Conservation (phyloP, 2,329 filamentous ascomycete genomes). For the Myriangium duriaei region DNA sequence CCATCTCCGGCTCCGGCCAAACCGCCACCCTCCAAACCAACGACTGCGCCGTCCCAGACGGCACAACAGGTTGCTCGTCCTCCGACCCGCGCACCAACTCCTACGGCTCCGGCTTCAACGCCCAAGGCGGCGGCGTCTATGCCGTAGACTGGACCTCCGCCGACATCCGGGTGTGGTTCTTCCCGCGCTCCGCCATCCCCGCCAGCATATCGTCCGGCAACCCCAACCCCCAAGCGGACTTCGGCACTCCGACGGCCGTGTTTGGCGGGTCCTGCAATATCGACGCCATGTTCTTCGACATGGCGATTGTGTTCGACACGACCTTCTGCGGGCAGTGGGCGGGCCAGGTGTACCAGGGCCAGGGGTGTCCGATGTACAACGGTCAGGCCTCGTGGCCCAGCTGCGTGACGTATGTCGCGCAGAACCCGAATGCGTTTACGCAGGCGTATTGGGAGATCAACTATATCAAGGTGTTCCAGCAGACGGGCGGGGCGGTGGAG, state of each 20-base stretch:
- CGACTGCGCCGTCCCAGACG: slow-evolving; percentile 39
- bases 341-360: slow-evolving; percentile 10
- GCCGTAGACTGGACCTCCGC: slow-evolving; percentile 53
- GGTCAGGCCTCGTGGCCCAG: slow-evolving; percentile 7
- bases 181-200: slow-evolving; percentile 53
- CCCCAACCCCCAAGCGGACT: slow-evolving; percentile 43
- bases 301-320: slow-evolving; percentile 52
- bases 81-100: slow-evolving; percentile 12
- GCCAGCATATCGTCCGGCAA: slow-evolving; percentile 38
- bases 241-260: slow-evolving; percentile 49
- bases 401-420: slow-evolving; percentile 14
- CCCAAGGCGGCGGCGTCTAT: slow-evolving; percentile 31
- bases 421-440: slow-evolving; percentile 14
- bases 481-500: background rate
- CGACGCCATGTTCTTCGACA: slow-evolving; percentile 22
- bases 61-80: slow-evolving; percentile 25
- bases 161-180: slow-evolving; percentile 71
- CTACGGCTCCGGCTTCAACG: slow-evolving; percentile 39
- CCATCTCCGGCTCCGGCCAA: slow-evolving; percentile 22
- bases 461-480: slow-evolving; percentile 15
- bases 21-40: slow-evolving; percentile 36
- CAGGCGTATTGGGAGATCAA: slow-evolving; percentile 16
- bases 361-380: slow-evolving; percentile 11
- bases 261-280: slow-evolving; percentile 28
- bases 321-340: slow-evolving; percentile 25